Evolutionary conservation across 2,329 filamentous ascomycete genomes (phyloP).

Genomic region (Claviceps sp.): DNA sequence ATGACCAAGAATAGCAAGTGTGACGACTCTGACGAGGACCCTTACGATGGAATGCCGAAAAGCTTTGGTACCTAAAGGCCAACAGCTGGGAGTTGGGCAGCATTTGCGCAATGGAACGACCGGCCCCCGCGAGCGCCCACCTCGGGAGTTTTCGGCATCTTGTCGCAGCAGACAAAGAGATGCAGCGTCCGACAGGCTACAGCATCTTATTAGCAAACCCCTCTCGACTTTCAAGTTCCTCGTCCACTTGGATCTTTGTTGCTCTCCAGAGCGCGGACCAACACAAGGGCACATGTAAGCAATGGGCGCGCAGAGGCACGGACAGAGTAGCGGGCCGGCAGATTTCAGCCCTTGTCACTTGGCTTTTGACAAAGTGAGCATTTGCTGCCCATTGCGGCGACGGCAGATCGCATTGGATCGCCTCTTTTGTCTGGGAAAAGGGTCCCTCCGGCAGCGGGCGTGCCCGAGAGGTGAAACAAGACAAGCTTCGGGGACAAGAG

Average conservation of each 20-base stretch:
- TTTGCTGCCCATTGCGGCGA: too few species aligned
- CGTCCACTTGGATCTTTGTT: too few species aligned
- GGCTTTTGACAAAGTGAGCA: too few species aligned
- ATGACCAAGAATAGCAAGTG: background rate
- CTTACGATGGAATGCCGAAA: background rate
- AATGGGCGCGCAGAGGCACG: background rate
- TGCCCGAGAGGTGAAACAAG: background rate
- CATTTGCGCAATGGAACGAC: background rate
- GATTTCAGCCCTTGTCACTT: too few species aligned
- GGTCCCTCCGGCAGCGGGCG: background rate
- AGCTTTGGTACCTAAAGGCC: background rate
- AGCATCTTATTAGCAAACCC: too few species aligned
- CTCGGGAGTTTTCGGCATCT: too few species aligned
- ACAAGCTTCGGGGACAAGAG: background rate
- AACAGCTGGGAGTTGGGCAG: conserved; percentile 3
- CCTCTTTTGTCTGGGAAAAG: too few species aligned
- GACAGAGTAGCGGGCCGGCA: background rate
- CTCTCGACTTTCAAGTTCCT: too few species aligned
- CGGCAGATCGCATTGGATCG: too few species aligned
- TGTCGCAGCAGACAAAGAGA: too few species aligned
- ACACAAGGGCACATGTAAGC: background rate
- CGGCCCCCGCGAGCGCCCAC: too few species aligned
- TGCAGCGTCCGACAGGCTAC: background rate
- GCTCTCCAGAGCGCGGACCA: too few species aligned
- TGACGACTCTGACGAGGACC: background rate